phyloP scores from a whole-genome alignment of 306 rosid genomes.

The Sphenostylis stenocarpa region DNA sequence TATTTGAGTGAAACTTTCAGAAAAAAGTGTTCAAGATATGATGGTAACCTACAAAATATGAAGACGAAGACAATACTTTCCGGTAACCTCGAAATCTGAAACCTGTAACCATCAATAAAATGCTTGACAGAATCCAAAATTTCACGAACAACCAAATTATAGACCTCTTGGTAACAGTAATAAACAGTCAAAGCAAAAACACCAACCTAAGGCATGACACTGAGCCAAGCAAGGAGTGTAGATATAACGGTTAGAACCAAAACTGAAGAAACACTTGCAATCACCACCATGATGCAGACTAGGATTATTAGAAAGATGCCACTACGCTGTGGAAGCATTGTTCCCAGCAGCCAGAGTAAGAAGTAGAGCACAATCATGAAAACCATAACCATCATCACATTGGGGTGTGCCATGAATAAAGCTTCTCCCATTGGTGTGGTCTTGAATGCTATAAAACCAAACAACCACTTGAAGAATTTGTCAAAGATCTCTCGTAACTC shows the following conservation, averaged over 20 bases:
- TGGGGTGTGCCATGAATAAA: background rate
- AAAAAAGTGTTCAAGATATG: too few relatives aligned
- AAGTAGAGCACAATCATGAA: constrained; percentile 12
- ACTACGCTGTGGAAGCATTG: background rate
- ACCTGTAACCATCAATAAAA: background rate
- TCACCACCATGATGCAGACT: background rate
- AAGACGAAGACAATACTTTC: background rate
- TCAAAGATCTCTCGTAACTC: background rate
- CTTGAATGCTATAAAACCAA: constrained; percentile 17
- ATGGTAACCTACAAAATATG: background rate
- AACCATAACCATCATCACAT: background rate
- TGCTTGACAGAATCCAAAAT: background rate
- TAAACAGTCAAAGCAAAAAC: background rate
- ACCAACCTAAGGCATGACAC: background rate
- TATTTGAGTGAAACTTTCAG: too few relatives aligned
- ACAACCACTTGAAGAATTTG: background rate
- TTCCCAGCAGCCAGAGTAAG: background rate
- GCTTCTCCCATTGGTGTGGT: background rate
- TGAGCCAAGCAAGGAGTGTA: background rate
- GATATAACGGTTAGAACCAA: background rate
- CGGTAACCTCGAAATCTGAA: background rate
- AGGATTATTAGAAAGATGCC: background rate
- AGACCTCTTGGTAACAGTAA: background rate
- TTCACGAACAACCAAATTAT: background rate
- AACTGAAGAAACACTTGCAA: background rate